Percentiles rank a stretch among this genome's conserved stretches.
Evolutionary conservation across 2,329 filamentous ascomycete species (phyloP).

Genomic region (Epichloe baconii): DNA sequence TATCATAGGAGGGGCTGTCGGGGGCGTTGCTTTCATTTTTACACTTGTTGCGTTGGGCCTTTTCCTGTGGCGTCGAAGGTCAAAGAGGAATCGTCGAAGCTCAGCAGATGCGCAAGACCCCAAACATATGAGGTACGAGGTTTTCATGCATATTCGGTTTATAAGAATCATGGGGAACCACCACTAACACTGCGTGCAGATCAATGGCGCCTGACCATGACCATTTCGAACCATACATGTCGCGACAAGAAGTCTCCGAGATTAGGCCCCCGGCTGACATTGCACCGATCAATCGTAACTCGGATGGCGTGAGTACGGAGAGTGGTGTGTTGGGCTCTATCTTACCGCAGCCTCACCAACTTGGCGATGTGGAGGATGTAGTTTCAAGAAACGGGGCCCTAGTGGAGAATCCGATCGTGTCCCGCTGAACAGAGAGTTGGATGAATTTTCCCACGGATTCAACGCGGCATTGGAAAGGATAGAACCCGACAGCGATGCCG

Average conservation of each 20-base stretch:
- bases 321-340: background rate
- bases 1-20: conserved; percentile 41
- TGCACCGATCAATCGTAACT: conserved; percentile 6
- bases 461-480: conserved; percentile 26
- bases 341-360: conserved; percentile 1
- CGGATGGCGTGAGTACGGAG: conserved; percentile 4
- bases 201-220: conserved; percentile 14
- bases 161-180: background rate
- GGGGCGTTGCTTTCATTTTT: conserved; percentile 34
- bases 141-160: background rate
- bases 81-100: background rate
- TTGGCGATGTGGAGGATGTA: conserved; percentile 1
- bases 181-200: conserved; percentile 14
- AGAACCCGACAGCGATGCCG: conserved; percentile 16
- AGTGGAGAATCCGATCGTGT: conserved; percentile 22
- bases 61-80: conserved; percentile 28
- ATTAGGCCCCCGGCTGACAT: background rate
- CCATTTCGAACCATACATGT: conserved; percentile 17
- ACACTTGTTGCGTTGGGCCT: conserved; percentile 28
- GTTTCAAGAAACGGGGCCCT: conserved; percentile 13
- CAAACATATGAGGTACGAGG: conserved; percentile 28
- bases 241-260: conserved; percentile 15
- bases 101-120: conserved; percentile 14
- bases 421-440: conserved; percentile 27
- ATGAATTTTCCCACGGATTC: conserved; percentile 32